Evolutionary conservation across 2,329 filamentous ascomycete genomes (phyloP).

Genomic region (Calonectria henricotiae): DNA sequence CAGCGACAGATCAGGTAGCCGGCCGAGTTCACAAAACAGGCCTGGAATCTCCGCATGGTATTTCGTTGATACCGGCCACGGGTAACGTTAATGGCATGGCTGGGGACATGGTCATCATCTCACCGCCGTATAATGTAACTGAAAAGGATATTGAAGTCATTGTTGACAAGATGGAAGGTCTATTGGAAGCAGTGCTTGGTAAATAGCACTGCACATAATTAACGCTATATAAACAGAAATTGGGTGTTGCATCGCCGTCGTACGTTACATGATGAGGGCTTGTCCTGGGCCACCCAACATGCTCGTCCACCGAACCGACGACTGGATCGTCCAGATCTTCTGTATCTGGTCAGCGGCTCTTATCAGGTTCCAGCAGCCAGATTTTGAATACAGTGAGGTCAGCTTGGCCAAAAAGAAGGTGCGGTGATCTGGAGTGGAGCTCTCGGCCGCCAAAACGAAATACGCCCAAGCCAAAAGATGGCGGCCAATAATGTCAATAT

Average conservation of each 20-base stretch:
- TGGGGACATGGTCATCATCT: slow-evolving; percentile 50
- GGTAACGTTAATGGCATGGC: slow-evolving; percentile 47
- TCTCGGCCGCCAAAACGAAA: slow-evolving; percentile 47
- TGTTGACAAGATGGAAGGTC: slow-evolving; percentile 27
- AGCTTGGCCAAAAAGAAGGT: slow-evolving; percentile 47
- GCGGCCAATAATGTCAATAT: slow-evolving; percentile 43
- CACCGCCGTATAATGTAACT: slow-evolving; percentile 64
- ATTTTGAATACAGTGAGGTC: slow-evolving; percentile 40
- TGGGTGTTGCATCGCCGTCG: not conserved
- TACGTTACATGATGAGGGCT: slow-evolving; percentile 47
- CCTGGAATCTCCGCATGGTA: slow-evolving; percentile 60
- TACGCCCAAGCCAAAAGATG: slow-evolving; percentile 47
- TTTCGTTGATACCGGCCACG: slow-evolving; percentile 63
- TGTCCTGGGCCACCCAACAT: slow-evolving; percentile 47
- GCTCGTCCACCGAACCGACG: slow-evolving; percentile 46
- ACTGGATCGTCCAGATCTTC: slow-evolving; percentile 49
- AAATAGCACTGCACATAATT: slow-evolving; percentile 1
- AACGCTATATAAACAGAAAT: slow-evolving; percentile 5
- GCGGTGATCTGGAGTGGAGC: slow-evolving; percentile 42
- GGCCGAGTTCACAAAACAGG: slow-evolving; percentile 58
- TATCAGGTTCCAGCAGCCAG: slow-evolving; percentile 47
- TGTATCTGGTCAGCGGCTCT: slow-evolving; percentile 47
- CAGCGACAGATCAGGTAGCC: slow-evolving; percentile 53
- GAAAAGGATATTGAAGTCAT: slow-evolving; percentile 47
- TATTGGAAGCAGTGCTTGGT: slow-evolving; percentile 13